phyloP scores from a whole-genome alignment of 805 yeast genomes.

The Metschnikowia sp. region DNA sequence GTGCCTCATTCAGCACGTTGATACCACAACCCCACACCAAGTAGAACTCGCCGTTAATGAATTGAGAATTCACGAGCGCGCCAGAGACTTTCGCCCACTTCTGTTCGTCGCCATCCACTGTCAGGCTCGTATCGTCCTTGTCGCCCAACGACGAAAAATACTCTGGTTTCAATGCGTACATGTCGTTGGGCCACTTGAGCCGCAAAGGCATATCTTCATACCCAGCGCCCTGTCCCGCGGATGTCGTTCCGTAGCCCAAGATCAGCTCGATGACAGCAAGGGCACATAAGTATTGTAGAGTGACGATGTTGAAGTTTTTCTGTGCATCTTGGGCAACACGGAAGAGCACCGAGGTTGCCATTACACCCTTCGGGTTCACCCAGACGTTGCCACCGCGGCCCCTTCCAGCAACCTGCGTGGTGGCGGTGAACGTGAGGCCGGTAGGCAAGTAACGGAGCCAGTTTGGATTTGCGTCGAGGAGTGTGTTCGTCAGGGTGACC shows the following conservation, averaged over 20 bases:
- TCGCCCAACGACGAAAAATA: constrained; percentile 33
- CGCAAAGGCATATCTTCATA: constrained; percentile 74
- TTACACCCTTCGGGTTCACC: constrained; percentile 91
- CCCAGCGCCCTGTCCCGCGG: constrained; percentile 43
- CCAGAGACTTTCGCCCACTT: constrained; percentile 80
- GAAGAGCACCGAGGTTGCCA: constrained; percentile 74
- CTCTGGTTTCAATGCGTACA: constrained; percentile 71
- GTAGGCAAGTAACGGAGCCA: constrained; percentile 60
- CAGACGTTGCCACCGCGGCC: constrained; percentile 95
- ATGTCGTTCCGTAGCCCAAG: constrained; percentile 46
- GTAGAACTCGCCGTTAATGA: constrained; percentile 54
- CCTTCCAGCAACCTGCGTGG: constrained; percentile 83
- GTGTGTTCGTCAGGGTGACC: constrained; percentile 78
- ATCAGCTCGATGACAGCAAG: constrained; percentile 82
- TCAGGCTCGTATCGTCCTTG: constrained; percentile 30
- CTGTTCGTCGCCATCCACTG: constrained; percentile 54
- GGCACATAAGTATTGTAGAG: constrained; percentile 81
- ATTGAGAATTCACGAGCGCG: constrained; percentile 75
- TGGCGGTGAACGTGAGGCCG: constrained; percentile 69
- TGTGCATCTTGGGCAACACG: constrained; percentile 49
- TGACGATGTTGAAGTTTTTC: constrained; percentile 59
- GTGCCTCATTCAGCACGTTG: constrained; percentile 80
- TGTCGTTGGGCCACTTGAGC: constrained; percentile 96
- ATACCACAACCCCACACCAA: constrained; percentile 85
- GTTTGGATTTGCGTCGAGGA: constrained; percentile 69